Evolutionary conservation across 1,284 basidiomycete species (phyloP).

Genomic region (Pterulicium gracile): DNA sequence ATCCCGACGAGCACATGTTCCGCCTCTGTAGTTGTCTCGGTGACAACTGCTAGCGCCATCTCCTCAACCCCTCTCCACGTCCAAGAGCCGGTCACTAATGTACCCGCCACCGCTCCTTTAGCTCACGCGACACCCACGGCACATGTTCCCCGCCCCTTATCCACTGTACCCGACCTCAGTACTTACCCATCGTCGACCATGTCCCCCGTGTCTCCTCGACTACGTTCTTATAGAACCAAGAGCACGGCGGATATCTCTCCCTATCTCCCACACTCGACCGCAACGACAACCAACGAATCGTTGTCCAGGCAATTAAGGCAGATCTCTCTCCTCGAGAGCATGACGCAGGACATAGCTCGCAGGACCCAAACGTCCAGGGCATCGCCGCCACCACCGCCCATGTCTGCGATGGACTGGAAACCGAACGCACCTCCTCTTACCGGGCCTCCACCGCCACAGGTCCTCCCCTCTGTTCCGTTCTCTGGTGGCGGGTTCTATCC

Average conservation of each 20-base stretch:
- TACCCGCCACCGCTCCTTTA: not conserved
- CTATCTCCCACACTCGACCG: constrained; percentile 40
- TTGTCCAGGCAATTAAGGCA: constrained; percentile 50
- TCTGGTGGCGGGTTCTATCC: constrained; percentile 11
- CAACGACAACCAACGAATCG: constrained; percentile 33
- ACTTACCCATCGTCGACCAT: constrained; percentile 8
- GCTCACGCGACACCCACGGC: not conserved
- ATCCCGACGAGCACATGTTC: not conserved
- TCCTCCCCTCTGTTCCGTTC: constrained; percentile 11
- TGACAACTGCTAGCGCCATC: not conserved
- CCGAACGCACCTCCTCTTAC: constrained; percentile 13
- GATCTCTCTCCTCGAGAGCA: constrained; percentile 61
- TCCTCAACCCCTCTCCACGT: too few relatives aligned
- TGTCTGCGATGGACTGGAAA: constrained; percentile 10
- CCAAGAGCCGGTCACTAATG: too few relatives aligned
- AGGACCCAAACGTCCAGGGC: constrained; percentile 31
- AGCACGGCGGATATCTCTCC: constrained; percentile 53
- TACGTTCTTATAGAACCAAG: constrained; percentile 21
- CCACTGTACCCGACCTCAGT: constrained; percentile 10
- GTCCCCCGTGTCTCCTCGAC: constrained; percentile 9
- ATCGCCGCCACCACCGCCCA: constrained; percentile 10
- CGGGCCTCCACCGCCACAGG: constrained; percentile 10
- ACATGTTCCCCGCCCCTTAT: not conserved
- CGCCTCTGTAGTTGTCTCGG: not conserved
- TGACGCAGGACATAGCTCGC: constrained; percentile 60